Evolutionary conservation across 805 yeast species (phyloP).

Genomic region (Candida pseudofarinosa): DNA sequence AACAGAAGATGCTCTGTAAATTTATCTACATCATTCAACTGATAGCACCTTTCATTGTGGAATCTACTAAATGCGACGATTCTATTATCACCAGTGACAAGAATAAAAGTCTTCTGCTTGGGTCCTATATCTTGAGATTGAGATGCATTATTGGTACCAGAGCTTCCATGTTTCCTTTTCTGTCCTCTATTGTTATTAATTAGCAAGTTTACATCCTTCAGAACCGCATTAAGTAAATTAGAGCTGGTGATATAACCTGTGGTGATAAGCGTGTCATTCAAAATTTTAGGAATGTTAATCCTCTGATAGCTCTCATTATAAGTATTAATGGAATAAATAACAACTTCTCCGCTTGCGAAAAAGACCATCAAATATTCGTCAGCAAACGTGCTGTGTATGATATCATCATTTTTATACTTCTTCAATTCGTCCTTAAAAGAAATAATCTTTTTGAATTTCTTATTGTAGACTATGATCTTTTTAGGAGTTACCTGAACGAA

Average conservation of each 20-base stretch:
- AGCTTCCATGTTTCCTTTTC: conserved; percentile 25
- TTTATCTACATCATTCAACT: conserved; percentile 46
- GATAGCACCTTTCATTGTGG: conserved; percentile 50
- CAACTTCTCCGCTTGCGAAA: conserved; percentile 67
- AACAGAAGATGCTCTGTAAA: conserved; percentile 42
- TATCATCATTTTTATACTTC: conserved; percentile 43
- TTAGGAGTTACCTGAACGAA: conserved; percentile 73
- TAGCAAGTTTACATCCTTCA: conserved; percentile 23
- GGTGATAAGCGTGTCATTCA: conserved; percentile 54
- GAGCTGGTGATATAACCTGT: conserved; percentile 62
- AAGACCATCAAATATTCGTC: conserved; percentile 65
- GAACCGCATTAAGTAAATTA: conserved; percentile 26
- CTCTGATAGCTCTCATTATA: conserved; percentile 31
- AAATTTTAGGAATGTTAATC: conserved; percentile 37
- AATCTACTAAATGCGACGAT: conserved; percentile 59
- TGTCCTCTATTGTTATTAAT: conserved; percentile 22
- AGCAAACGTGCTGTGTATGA: conserved; percentile 56
- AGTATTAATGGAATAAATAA: conserved; percentile 43
- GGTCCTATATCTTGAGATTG: conserved; percentile 13
- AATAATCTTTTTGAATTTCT: conserved; percentile 51
- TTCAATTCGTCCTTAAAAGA: conserved; percentile 39
- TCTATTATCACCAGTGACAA: conserved; percentile 76
- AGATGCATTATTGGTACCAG: conserved; percentile 2
- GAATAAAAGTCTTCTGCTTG: conserved; percentile 48
- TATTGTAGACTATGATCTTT: conserved; percentile 56